A percentile compares a stretch with the other conserved stretches of the same genome.
These are phyloP conservation scores for Aurinia saxatilis DNA, from an alignment of 345 rosid genomes.

Conservation along the genomic window DNA sequence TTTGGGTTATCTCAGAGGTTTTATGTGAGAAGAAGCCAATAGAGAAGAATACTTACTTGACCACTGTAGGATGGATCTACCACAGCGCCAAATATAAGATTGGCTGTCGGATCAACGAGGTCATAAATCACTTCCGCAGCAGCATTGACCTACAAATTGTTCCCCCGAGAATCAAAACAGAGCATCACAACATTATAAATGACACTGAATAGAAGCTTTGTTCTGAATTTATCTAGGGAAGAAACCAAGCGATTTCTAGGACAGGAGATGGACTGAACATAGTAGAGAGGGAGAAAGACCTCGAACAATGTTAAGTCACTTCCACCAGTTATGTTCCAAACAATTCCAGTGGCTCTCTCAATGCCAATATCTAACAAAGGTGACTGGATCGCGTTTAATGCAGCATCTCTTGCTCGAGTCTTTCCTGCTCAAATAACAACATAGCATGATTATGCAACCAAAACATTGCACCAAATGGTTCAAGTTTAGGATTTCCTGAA, in stretches of 20 bases:
- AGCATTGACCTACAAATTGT: conserved; percentile 65
- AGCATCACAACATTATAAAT: not conserved
- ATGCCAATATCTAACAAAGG: conserved; percentile 92
- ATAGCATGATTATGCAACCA: not conserved
- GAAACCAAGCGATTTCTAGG: not conserved
- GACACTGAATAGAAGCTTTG: not conserved
- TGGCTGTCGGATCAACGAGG: conserved; percentile 89
- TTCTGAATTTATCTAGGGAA: not conserved
- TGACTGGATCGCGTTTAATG: conserved; percentile 88
- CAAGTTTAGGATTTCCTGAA: not conserved
- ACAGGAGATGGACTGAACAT: not conserved
- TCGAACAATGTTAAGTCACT: conserved; percentile 78
- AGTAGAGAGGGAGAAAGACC: conserved; percentile 34
- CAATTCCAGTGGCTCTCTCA: conserved; percentile 94
- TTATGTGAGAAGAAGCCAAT: not conserved
- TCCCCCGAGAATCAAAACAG: not conserved
- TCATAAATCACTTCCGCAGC: conserved; percentile 95
- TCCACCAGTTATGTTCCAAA: conserved; percentile 98
- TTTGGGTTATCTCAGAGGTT: not conserved
- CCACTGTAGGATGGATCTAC: conserved; percentile 79
- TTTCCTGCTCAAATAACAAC: conserved; percentile 45
- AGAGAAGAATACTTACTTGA: conserved; percentile 49
- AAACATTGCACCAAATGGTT: not conserved
- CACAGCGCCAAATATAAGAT: conserved; percentile 85
- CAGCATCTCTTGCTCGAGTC: conserved; percentile 98